A percentile compares a stretch with the other conserved stretches of the same genome.
Conservation (phyloP, 1,284 basidiomycete genomes). For the Sanghuangporus weigelae region DNA sequence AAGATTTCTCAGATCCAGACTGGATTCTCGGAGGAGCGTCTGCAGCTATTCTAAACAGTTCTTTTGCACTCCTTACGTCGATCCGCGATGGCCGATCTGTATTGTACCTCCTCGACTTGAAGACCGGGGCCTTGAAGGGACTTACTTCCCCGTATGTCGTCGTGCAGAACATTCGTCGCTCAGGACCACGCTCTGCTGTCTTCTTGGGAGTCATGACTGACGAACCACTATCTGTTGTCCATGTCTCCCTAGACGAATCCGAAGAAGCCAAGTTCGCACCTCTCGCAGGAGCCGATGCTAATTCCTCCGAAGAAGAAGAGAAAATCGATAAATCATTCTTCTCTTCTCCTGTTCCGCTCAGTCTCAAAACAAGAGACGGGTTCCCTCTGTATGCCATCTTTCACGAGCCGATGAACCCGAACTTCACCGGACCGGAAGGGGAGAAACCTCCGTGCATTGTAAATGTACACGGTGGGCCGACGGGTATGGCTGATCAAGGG, state of each 20-base stretch:
- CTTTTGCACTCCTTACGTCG: constrained; percentile 40
- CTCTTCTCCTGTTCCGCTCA: constrained; percentile 42
- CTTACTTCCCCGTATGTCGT: constrained; percentile 42
- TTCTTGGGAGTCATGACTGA: constrained; percentile 44
- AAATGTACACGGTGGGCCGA: constrained; percentile 65
- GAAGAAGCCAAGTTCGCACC: constrained; percentile 26
- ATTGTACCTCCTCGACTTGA: constrained; percentile 44
- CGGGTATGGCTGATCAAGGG: constrained; percentile 37
- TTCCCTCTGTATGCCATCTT: constrained; percentile 51
- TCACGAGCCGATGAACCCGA: constrained; percentile 58
- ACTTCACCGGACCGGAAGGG: constrained; percentile 40
- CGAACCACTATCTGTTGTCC: constrained; percentile 35
- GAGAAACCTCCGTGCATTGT: constrained; percentile 64
- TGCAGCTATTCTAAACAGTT: constrained; percentile 43
- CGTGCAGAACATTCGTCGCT: constrained; percentile 35
- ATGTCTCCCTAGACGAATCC: constrained; percentile 29
- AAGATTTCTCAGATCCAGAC: constrained; percentile 57
- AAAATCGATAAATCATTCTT: constrained; percentile 25
- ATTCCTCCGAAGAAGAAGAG: neutral
- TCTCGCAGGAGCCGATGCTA: constrained; percentile 18
- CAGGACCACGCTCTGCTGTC: constrained; percentile 29
- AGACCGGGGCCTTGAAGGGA: constrained; percentile 27
- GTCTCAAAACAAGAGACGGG: constrained; percentile 34
- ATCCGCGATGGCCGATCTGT: constrained; percentile 42
- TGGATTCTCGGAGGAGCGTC: constrained; percentile 52